phyloP scores from a whole-genome alignment of 768 basidiomycete species.

The Amanita phalloides region DNA sequence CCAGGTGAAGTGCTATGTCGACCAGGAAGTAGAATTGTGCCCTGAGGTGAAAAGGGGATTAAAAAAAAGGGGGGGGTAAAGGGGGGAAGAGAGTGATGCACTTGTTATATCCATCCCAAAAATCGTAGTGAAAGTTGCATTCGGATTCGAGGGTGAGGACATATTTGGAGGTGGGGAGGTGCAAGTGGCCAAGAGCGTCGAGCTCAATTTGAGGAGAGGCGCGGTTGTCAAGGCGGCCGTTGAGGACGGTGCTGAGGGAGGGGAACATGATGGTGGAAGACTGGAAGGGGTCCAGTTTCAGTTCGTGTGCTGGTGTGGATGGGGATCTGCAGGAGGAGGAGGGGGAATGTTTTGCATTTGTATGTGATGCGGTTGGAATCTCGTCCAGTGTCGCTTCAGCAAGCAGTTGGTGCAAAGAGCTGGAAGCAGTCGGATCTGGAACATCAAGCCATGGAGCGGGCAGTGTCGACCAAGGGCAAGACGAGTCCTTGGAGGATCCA shows the following conservation, averaged over 20 bases:
- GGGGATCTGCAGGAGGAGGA: no score
- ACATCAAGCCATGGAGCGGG: not conserved
- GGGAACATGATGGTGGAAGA: no score
- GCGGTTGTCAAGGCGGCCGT: not conserved
- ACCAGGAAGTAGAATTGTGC: not conserved
- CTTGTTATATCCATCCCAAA: slow-evolving; percentile 1
- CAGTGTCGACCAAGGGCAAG: not conserved
- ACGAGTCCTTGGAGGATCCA: not conserved
- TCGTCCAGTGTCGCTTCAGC: no score
- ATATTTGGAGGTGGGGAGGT: not conserved
- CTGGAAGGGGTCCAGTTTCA: no score
- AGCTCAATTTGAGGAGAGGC: not conserved
- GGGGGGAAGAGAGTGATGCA: not conserved
- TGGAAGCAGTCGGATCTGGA: not conserved
- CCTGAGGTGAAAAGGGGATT: not conserved
- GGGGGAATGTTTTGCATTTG: no score
- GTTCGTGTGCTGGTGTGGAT: no score
- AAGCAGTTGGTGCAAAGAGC: not conserved
- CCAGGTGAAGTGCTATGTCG: not conserved
- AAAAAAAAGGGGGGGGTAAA: no score
- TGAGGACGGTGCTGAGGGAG: no score
- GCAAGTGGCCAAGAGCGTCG: not conserved
- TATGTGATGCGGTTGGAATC: no score
- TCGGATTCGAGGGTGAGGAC: not conserved
- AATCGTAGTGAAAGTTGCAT: slow-evolving; percentile 1